Evolutionary conservation across 2,329 filamentous ascomycete species (phyloP), one percentile per base, ranked within the genome.

Genomic region (Gaeumannomyces sp.): DNA sequence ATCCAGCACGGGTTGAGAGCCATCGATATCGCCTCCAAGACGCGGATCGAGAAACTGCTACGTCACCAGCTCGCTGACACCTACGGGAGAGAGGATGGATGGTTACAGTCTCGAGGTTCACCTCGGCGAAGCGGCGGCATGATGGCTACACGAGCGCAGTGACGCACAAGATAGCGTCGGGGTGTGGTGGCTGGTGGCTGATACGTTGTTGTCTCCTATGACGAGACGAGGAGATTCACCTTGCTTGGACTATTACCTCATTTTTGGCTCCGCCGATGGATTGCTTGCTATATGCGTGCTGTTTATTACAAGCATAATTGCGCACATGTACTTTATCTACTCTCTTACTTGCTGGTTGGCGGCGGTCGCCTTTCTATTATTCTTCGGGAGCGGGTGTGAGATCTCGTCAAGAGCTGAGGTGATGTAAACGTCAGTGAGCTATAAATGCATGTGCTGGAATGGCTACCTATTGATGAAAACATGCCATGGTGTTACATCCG

Each of bases 401-500:
- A 35, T 29, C 11, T 35, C 33, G 13, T 35, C 33, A 14, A 35
- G 33, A 35, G 29, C 4, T 35, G 33, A 33, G 13, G 31, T 2
- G 2, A 35, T 19, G 16, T 19, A 45, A 16, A 45, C n/a, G 19
- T 25, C 45, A 22, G n/a, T 53, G 45, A 25, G 45, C 45, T 53
- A 53, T n/a, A 53, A 11, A 11, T n/a, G 45, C 45, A 53, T 53
- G 45, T 53, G 22, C n/a, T 11, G 45, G 45, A 53, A 53, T 22
- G 8, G n/a, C 3, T 53, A n/a, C n/a, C n/a, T n/a, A 53, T n/a
- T n/a, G 16, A 29, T 59, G 27, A 13, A n/a, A 59, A 59, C 3
- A 29, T 59, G 57, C 29, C 57, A 59, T 59, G 57, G 27, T 29
- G 57, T 59, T 59, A 59, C 57, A 59, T 59, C 7, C 25, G 45